These are phyloP conservation scores for Petunia secreta DNA, from an alignment of 257 asterid species.

Conservation along the genomic window DNA sequence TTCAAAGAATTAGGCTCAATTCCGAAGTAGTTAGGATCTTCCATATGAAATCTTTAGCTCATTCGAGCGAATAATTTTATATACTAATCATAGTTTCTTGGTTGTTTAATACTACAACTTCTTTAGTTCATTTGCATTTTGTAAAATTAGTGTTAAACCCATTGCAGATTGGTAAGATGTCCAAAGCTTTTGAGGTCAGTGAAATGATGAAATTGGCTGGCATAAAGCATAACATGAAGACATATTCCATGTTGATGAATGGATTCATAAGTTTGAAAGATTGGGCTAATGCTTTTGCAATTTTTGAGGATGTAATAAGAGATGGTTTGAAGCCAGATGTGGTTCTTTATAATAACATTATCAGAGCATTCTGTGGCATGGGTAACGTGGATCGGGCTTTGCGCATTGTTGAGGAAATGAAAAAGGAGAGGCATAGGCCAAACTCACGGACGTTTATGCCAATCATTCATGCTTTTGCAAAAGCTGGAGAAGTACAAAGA, in stretches of 20 bases:
- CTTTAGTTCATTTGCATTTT: background rate
- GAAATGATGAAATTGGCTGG: slow-evolving; percentile 76
- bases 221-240: slow-evolving; percentile 85
- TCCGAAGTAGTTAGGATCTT: background rate
- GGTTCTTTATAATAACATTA: slow-evolving; percentile 84
- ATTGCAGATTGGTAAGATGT: slow-evolving; percentile 72
- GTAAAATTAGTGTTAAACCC: background rate
- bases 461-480: slow-evolving; percentile 80
- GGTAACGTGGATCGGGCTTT: slow-evolving; percentile 91
- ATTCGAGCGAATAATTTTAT: background rate
- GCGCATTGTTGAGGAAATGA: slow-evolving; percentile 87
- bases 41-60: background rate
- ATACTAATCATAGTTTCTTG: background rate
- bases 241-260: slow-evolving; percentile 93
- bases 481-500: slow-evolving; percentile 71
- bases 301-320: slow-evolving; percentile 79
- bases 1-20: background rate
- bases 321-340: slow-evolving; percentile 91
- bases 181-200: slow-evolving; percentile 85
- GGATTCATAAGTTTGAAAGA: slow-evolving; percentile 86
- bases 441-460: slow-evolving; percentile 90
- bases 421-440: slow-evolving; percentile 72
- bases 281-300: slow-evolving; percentile 94
- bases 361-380: slow-evolving; percentile 94
- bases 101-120: background rate